These are phyloP conservation scores for Oryza glaberrima DNA, from an alignment of 176 grass and related monocot species.

Conservation along the genomic window DNA sequence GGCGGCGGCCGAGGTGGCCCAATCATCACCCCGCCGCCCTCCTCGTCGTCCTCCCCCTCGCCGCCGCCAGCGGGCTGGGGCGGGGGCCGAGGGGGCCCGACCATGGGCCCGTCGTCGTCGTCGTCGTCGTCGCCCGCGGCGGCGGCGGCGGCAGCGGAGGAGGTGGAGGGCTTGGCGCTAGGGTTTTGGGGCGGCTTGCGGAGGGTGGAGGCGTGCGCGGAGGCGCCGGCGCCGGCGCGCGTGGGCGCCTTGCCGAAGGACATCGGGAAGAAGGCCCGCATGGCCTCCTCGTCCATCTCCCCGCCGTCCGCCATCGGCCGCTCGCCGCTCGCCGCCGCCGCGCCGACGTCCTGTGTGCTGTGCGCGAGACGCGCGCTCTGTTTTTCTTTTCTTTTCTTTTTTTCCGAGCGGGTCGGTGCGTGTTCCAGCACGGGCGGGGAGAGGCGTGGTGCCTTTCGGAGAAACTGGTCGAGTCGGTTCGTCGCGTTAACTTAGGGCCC, in stretches of 20 bases:
- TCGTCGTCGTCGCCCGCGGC: conserved; percentile 14
- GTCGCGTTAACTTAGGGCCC: too few species aligned
- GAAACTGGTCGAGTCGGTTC: conserved; percentile 4
- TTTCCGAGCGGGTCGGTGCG: neutral
- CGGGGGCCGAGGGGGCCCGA: conserved; percentile 42
- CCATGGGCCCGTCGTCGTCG: neutral
- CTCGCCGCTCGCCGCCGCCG: conserved; percentile 24
- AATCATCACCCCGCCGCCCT: conserved; percentile 25
- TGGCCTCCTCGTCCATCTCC: conserved; percentile 83
- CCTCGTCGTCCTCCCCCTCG: neutral
- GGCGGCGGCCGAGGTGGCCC: conserved; percentile 52
- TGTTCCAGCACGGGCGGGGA: neutral
- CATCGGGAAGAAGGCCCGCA: conserved; percentile 79
- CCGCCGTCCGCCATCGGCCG: conserved; percentile 43
- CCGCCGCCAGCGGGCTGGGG: neutral
- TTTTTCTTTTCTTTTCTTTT: neutral
- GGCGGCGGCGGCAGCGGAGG: neutral
- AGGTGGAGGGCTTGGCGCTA: conserved; percentile 38
- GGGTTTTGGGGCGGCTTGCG: conserved; percentile 60
- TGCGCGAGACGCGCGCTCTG: neutral
- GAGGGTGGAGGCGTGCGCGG: conserved; percentile 72
- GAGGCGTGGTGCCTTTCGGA: neutral
- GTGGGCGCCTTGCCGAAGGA: conserved; percentile 80
- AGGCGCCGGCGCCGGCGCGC: conserved; percentile 43
- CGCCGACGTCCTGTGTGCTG: conserved; percentile 20